Conservation (phyloP, 176 grass and related monocot species). For the Olyra latifolia region DNA sequence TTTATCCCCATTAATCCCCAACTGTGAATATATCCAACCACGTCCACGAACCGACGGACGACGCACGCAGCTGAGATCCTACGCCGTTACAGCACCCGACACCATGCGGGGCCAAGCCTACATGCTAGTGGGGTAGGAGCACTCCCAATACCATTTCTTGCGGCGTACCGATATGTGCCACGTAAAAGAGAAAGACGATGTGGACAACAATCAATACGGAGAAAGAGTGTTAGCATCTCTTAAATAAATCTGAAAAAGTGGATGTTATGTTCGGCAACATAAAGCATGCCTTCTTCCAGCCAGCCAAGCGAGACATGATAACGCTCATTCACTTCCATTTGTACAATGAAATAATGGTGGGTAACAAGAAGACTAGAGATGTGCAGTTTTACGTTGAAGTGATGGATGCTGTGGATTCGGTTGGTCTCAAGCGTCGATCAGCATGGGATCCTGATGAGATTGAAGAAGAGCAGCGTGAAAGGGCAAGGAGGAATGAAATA, state of each 20-base stretch:
- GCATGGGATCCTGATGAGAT: conserved; percentile 78
- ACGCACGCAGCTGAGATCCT: too few species aligned
- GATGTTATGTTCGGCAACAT: conserved; percentile 67
- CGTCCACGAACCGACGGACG: too few species aligned
- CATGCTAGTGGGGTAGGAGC: too few species aligned
- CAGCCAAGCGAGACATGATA: conserved; percentile 73
- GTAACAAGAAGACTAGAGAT: conserved; percentile 77
- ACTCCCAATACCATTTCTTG: too few species aligned
- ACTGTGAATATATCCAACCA: too few species aligned
- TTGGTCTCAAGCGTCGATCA: conserved; percentile 49
- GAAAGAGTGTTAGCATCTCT: too few species aligned
- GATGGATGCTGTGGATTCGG: conserved; percentile 73
- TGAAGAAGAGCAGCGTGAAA: conserved; percentile 77
- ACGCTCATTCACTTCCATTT: conserved; percentile 70
- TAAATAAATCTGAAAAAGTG: conserved; percentile 52
- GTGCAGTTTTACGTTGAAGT: conserved; percentile 78
- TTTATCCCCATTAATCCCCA: too few species aligned
- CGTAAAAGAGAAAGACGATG: too few species aligned
- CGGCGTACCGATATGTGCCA: too few species aligned
- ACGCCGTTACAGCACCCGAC: too few species aligned
- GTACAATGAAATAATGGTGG: conserved; percentile 79
- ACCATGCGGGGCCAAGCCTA: too few species aligned
- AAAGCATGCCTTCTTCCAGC: conserved; percentile 82
- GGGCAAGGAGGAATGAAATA: conserved; percentile 60
- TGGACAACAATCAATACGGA: too few species aligned